Percentiles rank a stretch among this genome's conserved stretches.
phyloP scores from a whole-genome alignment of 352 stramenopile species.

The Aphanomyces cochlioides region DNA sequence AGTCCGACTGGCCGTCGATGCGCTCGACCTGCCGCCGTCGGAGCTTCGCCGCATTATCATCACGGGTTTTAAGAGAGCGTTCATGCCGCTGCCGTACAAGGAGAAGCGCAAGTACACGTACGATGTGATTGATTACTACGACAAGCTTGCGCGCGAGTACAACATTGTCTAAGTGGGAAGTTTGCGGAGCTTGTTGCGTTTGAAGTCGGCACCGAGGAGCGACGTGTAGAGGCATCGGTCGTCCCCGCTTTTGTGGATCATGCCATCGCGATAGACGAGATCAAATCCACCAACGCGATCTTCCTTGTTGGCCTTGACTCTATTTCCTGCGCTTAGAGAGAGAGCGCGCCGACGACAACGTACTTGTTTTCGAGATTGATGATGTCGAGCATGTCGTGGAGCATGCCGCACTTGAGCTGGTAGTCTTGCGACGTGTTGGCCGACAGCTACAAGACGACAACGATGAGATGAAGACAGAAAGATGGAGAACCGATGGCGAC shows the following conservation, averaged over 20 bases:
- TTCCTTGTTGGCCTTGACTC: conserved; percentile 35
- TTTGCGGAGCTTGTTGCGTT: conserved; percentile 38
- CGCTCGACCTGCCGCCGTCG: conserved; percentile 63
- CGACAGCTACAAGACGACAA: conserved; percentile 54
- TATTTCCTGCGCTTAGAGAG: conserved; percentile 10
- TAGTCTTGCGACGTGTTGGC: conserved; percentile 90
- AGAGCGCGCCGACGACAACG: conserved; percentile 3
- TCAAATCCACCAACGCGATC: conserved; percentile 73
- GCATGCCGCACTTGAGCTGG: conserved; percentile 90
- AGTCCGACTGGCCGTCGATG: conserved; percentile 74
- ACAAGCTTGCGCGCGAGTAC: conserved; percentile 68
- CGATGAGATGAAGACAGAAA: neutral
- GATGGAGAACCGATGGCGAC: conserved; percentile 70
- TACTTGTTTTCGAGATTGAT: conserved; percentile 89
- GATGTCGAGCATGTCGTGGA: conserved; percentile 93
- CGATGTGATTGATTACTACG: conserved; percentile 84
- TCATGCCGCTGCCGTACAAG: conserved; percentile 76
- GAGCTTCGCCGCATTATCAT: conserved; percentile 75
- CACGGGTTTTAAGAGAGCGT: conserved; percentile 80
- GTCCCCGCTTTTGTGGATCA: conserved; percentile 44
- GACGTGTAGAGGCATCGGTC: conserved; percentile 74
- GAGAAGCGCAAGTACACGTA: conserved; percentile 79
- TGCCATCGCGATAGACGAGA: conserved; percentile 70
- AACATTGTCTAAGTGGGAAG: conserved; percentile 41
- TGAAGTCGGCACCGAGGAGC: conserved; percentile 59